A percentile compares a stretch with the other conserved stretches of the same genome.
These are phyloP conservation scores for Talaromyces adpressus DNA, from an alignment of 495 filamentous ascomycete genomes.

Conservation along the genomic window DNA sequence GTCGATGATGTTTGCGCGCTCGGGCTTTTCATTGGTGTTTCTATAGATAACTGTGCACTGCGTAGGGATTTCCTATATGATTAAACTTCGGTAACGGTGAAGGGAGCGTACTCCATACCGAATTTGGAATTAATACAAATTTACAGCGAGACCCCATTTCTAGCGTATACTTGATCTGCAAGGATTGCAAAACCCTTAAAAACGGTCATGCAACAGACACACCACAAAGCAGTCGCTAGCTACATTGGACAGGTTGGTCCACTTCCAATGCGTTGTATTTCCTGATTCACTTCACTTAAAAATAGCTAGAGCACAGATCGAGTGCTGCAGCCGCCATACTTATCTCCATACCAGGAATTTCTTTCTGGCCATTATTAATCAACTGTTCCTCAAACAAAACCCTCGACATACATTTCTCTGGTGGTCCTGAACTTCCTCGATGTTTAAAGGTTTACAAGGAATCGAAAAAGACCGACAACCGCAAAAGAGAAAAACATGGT, in stretches of 20 bases:
- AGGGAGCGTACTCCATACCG: neutral
- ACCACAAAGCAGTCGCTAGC: no score
- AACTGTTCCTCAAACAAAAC: neutral
- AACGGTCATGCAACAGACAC: no score
- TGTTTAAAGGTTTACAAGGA: neutral
- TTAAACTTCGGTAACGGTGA: no score
- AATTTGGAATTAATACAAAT: neutral
- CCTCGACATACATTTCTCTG: neutral
- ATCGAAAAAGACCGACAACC: neutral
- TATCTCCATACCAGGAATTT: neutral
- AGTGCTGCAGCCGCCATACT: neutral
- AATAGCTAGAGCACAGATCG: no score
- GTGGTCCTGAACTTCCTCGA: neutral
- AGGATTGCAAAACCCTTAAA: no score
- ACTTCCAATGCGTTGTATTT: no score
- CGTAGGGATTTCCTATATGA: no score
- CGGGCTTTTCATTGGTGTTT: neutral
- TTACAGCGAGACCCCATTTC: no score
- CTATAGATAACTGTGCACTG: no score
- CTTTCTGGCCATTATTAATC: neutral
- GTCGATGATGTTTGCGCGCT: neutral
- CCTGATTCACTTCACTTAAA: no score
- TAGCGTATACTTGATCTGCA: no score
- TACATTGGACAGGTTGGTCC: no score
- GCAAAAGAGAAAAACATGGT: neutral